Evolutionary conservation across 2,329 filamentous ascomycete genomes (phyloP), one percentile per base, ranked within the genome.

Genomic region (Westerdykella ornata): DNA sequence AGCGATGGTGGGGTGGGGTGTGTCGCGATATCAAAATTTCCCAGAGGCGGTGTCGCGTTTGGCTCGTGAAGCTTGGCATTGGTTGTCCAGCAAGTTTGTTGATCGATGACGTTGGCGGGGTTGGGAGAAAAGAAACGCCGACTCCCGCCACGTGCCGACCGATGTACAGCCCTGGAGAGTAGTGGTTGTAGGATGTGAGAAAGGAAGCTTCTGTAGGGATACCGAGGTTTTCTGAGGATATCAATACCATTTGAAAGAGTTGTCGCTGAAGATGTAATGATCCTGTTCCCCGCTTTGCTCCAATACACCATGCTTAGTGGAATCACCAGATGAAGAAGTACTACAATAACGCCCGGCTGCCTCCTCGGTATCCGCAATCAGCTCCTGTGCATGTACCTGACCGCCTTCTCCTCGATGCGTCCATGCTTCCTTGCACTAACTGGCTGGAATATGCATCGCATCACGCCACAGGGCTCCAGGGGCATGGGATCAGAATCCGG

Each of bases 391-490:
- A 33, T 33, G 4, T 8, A 7, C 31, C 11, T 33, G 14, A 13
- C 31, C 8, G 31, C 3, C 16, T 3, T 33, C 14, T 18, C n/a
- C n/a, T 33, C 31, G 14, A 33, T 18, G 16, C 3, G 14, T 3
- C 30, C n/a, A 15, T 33, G 16, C n/a, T 11, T 5, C 30, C 4
- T n/a, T n/a, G n/a, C n/a, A n/a, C n/a, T 8, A 33, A 8, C 30
- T 33, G 8, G 30, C 16, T 15, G 8, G 26, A 29, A 33, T 33
- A 19, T 4, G n/a, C 37, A 17, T 5, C 14, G 12, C 16, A 46
- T 66, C 75, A 95, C 48, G 84, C 83, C 46, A 96, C 88, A 3
- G 92, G 89, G 48, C 88, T 95, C 92, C 92, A 98, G 7, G 88
- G 85, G 84, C 96, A 89, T 11, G 92, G 88, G 46, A 97, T 82